Evolutionary conservation across 164 flowering plant genomes (phyloP).

Genomic region (Tetracentron sinense): DNA sequence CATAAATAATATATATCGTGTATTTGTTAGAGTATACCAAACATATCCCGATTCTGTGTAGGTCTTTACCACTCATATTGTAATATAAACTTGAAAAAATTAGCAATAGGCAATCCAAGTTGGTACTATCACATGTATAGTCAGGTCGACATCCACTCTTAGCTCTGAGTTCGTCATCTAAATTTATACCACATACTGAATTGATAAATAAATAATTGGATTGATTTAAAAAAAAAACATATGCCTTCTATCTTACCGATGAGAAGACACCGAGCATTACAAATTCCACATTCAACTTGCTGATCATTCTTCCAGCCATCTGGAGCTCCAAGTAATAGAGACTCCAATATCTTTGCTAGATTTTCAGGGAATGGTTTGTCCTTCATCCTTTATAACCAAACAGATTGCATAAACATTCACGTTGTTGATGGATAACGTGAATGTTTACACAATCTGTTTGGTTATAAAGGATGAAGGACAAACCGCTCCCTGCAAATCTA

Average conservation of each 20-base stretch:
- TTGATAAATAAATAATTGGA: not conserved
- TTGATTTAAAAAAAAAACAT: no score
- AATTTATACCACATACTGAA: slow-evolving; percentile 9
- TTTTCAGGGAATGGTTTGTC: slow-evolving; percentile 53
- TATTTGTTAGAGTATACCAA: no score
- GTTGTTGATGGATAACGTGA: not conserved
- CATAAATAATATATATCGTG: no score
- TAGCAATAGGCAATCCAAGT: no score
- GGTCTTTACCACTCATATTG: no score
- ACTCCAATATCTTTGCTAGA: slow-evolving; percentile 47
- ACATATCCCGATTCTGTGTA: no score
- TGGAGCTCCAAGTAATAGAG: slow-evolving; percentile 47
- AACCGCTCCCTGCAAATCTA: slow-evolving; percentile 54
- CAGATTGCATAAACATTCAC: not conserved
- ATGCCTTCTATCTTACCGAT: slow-evolving; percentile 36
- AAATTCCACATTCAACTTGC: slow-evolving; percentile 81
- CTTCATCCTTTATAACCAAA: slow-evolving; percentile 36
- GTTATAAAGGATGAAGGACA: slow-evolving; percentile 45
- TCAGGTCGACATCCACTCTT: slow-evolving; percentile 67
- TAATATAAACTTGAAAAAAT: no score
- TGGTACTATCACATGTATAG: slow-evolving; percentile 66
- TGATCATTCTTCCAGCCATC: slow-evolving; percentile 30
- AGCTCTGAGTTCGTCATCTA: slow-evolving; percentile 74
- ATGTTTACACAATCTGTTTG: slow-evolving; percentile 1
- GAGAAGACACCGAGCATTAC: slow-evolving; percentile 80